phyloP scores from a whole-genome alignment of 1,139 yeast species.

The Protomyces inundatus region DNA sequence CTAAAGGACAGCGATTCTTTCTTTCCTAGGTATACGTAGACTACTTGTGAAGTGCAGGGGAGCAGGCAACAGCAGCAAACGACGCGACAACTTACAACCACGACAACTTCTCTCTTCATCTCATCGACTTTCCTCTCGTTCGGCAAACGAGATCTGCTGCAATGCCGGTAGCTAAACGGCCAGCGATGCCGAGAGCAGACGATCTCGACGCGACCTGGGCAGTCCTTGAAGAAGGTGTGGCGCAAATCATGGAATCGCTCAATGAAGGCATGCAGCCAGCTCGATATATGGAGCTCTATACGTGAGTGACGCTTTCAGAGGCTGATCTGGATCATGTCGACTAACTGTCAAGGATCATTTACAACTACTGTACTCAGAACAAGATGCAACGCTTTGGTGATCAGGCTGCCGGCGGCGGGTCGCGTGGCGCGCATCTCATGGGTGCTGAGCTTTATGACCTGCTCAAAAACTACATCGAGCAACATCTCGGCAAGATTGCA shows the following conservation, averaged over 20 bases:
- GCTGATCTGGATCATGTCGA: constrained; percentile 33
- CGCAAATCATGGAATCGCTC: constrained; percentile 28
- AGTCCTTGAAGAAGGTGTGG: constrained; percentile 28
- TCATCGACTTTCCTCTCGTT: no score
- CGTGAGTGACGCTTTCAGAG: constrained; percentile 33
- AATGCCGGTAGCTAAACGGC: not conserved
- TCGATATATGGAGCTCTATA: constrained; percentile 43
- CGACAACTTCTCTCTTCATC: no score
- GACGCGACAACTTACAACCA: no score
- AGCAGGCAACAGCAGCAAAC: no score
- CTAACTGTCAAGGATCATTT: constrained; percentile 55
- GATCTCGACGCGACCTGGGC: constrained; percentile 28
- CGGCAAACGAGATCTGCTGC: no score
- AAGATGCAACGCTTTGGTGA: constrained; percentile 50
- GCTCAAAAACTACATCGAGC: constrained; percentile 59
- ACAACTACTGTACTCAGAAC: constrained; percentile 82
- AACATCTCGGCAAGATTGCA: constrained; percentile 46
- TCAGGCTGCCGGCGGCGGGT: constrained; percentile 38
- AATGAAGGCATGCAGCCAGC: constrained; percentile 29
- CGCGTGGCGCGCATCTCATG: constrained; percentile 46
- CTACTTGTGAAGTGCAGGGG: no score
- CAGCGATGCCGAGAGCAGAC: constrained; percentile 14
- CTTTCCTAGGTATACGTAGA: no score
- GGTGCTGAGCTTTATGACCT: constrained; percentile 85
- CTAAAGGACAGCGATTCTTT: no score